Percentiles rank a stretch among this genome's conserved stretches.
Conservation (phyloP, 1,284 basidiomycete species). For the Ustilago nuda region DNA sequence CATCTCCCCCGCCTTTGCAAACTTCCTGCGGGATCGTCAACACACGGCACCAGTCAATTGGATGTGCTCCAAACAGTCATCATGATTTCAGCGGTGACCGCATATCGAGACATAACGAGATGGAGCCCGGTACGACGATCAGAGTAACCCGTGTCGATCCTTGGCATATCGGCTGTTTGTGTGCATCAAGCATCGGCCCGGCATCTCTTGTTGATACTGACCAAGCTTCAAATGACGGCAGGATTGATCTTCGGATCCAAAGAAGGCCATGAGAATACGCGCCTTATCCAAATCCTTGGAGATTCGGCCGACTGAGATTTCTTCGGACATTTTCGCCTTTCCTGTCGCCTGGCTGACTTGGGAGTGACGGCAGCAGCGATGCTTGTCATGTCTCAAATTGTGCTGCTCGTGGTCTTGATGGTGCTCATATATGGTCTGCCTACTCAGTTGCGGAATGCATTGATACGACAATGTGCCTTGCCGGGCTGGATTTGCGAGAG, state of each 20-base stretch:
- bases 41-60: not conserved
- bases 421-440: not conserved
- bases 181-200: not conserved
- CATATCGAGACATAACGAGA: not conserved
- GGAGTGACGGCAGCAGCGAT: constrained; percentile 2
- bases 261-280: not conserved
- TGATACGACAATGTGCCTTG: constrained; percentile 6
- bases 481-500: not conserved
- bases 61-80: not conserved
- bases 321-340: not conserved
- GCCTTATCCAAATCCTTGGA: not conserved
- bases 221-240: not conserved
- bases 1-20: not conserved
- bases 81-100: not conserved
- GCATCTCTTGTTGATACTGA: not conserved
- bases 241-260: not conserved
- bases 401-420: not conserved
- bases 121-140: not conserved
- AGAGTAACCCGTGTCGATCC: not conserved
- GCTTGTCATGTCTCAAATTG: constrained; percentile 2
- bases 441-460: not conserved
- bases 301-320: not conserved
- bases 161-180: constrained; percentile 1
- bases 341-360: not conserved
- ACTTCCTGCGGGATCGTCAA: not conserved